These are phyloP conservation scores for Solanum habrochaites DNA, from an alignment of 257 asterid genomes.

Conservation along the genomic window DNA sequence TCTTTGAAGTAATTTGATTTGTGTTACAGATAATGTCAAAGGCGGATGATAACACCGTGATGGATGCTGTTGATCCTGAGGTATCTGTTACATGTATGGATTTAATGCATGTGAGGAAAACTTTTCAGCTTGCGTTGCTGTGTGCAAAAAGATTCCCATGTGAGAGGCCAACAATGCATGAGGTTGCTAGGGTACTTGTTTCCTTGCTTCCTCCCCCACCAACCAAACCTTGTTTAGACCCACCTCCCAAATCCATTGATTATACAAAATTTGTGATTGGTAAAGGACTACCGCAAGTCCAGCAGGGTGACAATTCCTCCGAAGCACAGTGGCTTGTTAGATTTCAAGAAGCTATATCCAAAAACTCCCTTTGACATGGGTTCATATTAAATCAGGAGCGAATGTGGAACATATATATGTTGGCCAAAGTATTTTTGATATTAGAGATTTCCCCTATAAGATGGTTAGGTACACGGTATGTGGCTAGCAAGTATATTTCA, in stretches of 20 bases:
- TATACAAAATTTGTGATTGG: constrained; percentile 43
- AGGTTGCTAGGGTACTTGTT: constrained; percentile 60
- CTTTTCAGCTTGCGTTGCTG: constrained; percentile 78
- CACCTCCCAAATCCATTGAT: constrained; percentile 29
- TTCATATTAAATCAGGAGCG: not conserved
- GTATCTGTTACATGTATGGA: constrained; percentile 86
- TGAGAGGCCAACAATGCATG: constrained; percentile 90
- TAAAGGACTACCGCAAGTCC: constrained; percentile 31
- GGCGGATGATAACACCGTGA: constrained; percentile 71
- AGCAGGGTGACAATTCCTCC: constrained; percentile 36
- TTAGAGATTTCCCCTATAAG: not conserved
- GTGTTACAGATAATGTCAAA: constrained; percentile 57
- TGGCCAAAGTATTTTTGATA: constrained; percentile 1
- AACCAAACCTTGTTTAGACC: constrained; percentile 14
- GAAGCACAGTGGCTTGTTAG: constrained; percentile 82
- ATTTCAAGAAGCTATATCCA: constrained; percentile 80
- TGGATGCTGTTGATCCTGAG: constrained; percentile 91
- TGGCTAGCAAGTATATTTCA: not conserved
- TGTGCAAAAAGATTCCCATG: constrained; percentile 66
- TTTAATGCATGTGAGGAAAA: constrained; percentile 48
- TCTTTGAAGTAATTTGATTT: not conserved
- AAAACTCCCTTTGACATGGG: constrained; percentile 37
- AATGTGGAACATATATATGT: not conserved
- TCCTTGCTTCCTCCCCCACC: constrained; percentile 60
- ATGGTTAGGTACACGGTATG: not conserved